These are phyloP conservation scores for Alternaria postmessia DNA, from an alignment of 2,329 filamentous ascomycete species.

Conservation along the genomic window DNA sequence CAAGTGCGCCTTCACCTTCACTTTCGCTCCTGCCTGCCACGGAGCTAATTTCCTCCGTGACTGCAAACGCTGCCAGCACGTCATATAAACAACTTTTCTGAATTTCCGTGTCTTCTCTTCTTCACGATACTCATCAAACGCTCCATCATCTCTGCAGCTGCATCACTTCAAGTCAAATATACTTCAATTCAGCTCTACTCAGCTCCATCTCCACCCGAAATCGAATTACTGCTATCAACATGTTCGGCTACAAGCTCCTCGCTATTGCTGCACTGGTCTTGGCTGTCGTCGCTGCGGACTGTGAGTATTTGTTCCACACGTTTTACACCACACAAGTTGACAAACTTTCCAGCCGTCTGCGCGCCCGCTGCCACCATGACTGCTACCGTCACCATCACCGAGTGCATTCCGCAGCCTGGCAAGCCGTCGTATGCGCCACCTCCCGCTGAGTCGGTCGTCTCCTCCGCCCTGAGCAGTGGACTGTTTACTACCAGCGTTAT, in stretches of 20 bases:
- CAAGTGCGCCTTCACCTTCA: constrained; percentile 24
- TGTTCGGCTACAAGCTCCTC: constrained; percentile 39
- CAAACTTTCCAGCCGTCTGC: constrained; percentile 19
- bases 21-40: constrained; percentile 6
- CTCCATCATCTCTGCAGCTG: constrained; percentile 32
- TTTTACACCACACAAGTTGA: constrained; percentile 19
- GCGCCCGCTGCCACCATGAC: constrained; percentile 35
- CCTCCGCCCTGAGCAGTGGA: constrained; percentile 21
- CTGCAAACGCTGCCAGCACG: constrained; percentile 12
- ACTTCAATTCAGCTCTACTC: constrained; percentile 29
- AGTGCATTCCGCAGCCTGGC: constrained; percentile 27
- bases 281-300: constrained; percentile 28
- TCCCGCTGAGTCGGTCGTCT: constrained; percentile 25
- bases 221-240: constrained; percentile 28
- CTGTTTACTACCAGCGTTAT: constrained; percentile 14
- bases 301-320: constrained; percentile 16
- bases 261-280: constrained; percentile 29
- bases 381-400: constrained; percentile 37
- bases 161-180: constrained; percentile 31
- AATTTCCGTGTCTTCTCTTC: constrained; percentile 10
- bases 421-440: constrained; percentile 7
- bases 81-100: constrained; percentile 24
- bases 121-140: constrained; percentile 21
- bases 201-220: constrained; percentile 22
- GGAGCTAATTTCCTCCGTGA: constrained; percentile 7